Evolutionary conservation across 306 rosid species (phyloP).

Genomic region (Calophaca sinica): DNA sequence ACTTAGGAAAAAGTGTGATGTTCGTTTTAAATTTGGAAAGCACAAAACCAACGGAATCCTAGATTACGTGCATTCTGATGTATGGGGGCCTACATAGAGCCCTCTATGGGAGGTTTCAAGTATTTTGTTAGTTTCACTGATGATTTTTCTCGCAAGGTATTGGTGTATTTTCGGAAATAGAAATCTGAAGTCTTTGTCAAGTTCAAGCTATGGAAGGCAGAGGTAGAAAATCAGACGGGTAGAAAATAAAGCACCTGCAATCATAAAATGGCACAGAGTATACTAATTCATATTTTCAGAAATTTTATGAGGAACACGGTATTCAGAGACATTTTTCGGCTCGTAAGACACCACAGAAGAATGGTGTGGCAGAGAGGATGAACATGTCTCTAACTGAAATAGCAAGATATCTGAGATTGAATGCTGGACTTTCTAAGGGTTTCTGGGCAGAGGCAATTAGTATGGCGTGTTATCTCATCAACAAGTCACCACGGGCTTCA

Average conservation of each 20-base stretch:
- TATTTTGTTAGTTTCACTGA: background rate
- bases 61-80: background rate
- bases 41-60: no score
- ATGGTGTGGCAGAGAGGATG: background rate
- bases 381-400: background rate
- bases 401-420: background rate
- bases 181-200: background rate
- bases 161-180: background rate
- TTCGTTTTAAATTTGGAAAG: no score
- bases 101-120: background rate
- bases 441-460: background rate
- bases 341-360: no score
- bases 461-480: background rate
- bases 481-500: background rate
- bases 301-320: no score
- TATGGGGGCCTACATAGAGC: background rate
- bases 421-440: background rate
- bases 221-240: no score
- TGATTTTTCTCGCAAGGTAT: background rate
- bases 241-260: no score
- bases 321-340: no score
- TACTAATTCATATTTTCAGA: no score
- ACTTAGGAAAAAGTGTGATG: no score
- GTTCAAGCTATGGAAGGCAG: background rate
- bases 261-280: no score